Evolutionary conservation across 345 rosid genomes (phyloP).

Genomic region (Populus tremula): DNA sequence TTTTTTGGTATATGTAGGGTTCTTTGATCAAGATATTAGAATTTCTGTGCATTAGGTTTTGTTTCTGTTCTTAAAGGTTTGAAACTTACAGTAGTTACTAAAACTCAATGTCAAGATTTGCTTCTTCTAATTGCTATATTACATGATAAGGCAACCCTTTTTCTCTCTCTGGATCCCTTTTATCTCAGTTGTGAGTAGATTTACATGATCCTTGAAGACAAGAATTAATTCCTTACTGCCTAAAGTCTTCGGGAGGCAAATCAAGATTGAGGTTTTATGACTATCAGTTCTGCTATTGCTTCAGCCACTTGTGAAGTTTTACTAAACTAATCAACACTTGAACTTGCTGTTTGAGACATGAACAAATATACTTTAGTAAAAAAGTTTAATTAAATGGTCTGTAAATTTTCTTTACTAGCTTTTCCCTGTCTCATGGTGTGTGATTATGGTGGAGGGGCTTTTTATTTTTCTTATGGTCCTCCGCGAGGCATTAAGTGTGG

Average conservation of each 20-base stretch:
- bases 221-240: no score
- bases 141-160: background rate
- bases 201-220: no score
- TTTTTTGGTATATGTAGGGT: background rate
- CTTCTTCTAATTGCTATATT: background rate
- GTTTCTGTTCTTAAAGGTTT: no score
- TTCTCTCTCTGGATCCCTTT: no score
- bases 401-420: background rate
- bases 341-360: background rate
- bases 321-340: no score
- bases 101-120: background rate
- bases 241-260: no score
- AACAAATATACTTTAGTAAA: background rate
- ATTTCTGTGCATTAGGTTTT: no score
- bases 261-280: no score
- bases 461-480: background rate
- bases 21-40: background rate
- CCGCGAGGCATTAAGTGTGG: background rate
- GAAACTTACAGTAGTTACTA: background rate
- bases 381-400: no score
- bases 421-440: background rate
- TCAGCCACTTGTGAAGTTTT: no score
- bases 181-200: no score
- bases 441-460: background rate
- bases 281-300: no score